Percentiles rank a stretch among this genome's conserved stretches.
Evolutionary conservation across 1,284 basidiomycete genomes (phyloP).

Genomic region (Ustilago tritici): DNA sequence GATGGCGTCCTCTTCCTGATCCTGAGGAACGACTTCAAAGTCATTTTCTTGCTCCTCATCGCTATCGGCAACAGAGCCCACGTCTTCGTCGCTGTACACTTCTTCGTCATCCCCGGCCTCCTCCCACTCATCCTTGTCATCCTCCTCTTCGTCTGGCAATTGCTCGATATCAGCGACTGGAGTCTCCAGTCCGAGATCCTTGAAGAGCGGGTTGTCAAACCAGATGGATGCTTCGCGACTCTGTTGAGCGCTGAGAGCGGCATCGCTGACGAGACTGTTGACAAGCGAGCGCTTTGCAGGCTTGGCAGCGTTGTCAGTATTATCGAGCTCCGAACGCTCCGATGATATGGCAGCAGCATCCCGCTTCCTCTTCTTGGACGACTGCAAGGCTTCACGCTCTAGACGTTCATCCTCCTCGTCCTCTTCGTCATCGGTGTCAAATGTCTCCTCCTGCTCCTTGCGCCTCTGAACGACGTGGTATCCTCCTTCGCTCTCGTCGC

Average conservation of each 20-base stretch:
- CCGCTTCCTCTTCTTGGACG: constrained; percentile 61
- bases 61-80: background rate
- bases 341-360: constrained; percentile 13
- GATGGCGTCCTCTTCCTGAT: constrained; percentile 78
- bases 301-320: constrained; percentile 27
- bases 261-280: constrained; percentile 47
- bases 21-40: constrained; percentile 63
- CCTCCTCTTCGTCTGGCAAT: constrained; percentile 54
- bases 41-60: constrained; percentile 55
- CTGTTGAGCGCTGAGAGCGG: constrained; percentile 53
- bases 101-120: constrained; percentile 68
- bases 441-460: constrained; percentile 75
- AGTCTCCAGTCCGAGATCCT: constrained; percentile 76
- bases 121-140: constrained; percentile 64
- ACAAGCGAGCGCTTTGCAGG: constrained; percentile 47
- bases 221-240: constrained; percentile 78
- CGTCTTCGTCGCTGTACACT: constrained; percentile 23
- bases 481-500: constrained; percentile 73
- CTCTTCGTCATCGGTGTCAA: constrained; percentile 72
- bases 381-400: constrained; percentile 62
- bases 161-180: constrained; percentile 71
- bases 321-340: constrained; percentile 9
- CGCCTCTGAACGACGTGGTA: constrained; percentile 79
- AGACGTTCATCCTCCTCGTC: constrained; percentile 69
- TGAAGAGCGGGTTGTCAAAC: constrained; percentile 96